Conservation (phyloP, 75 land plant genomes). For the Ceratopteris richardii region DNA sequence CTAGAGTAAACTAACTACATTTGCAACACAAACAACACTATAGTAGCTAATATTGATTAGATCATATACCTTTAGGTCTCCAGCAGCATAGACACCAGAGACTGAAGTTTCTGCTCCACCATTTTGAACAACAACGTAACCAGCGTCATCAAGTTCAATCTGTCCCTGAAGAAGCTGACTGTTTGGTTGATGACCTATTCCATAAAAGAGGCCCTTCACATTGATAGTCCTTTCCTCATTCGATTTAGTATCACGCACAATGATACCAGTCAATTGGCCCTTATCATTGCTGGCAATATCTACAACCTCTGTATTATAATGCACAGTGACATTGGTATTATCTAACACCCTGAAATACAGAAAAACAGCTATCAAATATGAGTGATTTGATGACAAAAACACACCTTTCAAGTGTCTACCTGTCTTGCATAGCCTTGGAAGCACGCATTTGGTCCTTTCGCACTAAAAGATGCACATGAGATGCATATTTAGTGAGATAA, state of each 20-base stretch:
- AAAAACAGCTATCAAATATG: not conserved
- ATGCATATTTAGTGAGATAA: constrained; percentile 92
- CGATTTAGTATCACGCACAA: constrained; percentile 36
- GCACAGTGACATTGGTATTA: constrained; percentile 86
- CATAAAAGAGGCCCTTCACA: constrained; percentile 85
- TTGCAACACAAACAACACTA: too few species aligned
- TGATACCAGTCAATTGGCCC: constrained; percentile 86
- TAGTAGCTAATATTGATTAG: too few species aligned
- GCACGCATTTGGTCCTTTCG: constrained; percentile 72
- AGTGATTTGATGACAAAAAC: not conserved
- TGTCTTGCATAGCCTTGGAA: constrained; percentile 97
- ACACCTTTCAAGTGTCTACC: constrained; percentile 27
- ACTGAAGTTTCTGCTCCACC: constrained; percentile 73
- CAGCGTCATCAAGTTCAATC: constrained; percentile 71
- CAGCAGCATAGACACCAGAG: constrained; percentile 95
- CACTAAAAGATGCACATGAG: constrained; percentile 88
- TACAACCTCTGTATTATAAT: constrained; percentile 76
- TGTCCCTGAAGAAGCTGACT: constrained; percentile 86
- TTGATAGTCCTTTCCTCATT: constrained; percentile 57
- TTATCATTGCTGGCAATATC: constrained; percentile 75
- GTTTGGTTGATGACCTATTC: constrained; percentile 94
- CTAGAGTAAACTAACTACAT: too few species aligned
- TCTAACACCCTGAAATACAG: constrained; percentile 59
- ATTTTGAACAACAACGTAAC: constrained; percentile 68
- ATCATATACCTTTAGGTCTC: constrained; percentile 98